Evolutionary conservation across 306 rosid genomes (phyloP).

Genomic region (Cicer chorassanicum): DNA sequence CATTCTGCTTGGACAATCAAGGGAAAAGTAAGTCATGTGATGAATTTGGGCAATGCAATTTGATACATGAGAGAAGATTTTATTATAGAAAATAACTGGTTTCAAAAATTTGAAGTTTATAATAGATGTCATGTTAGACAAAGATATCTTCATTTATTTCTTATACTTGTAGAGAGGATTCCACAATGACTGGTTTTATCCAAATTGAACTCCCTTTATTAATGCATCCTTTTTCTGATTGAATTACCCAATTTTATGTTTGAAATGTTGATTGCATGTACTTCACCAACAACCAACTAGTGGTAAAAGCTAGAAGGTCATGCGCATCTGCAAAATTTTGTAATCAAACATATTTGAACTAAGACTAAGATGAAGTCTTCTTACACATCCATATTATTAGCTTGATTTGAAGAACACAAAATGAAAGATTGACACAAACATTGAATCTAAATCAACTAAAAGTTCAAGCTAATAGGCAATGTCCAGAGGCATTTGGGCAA

Average conservation of each 20-base stretch:
- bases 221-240: neutral
- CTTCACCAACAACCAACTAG: conserved; percentile 23
- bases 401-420: neutral
- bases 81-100: neutral
- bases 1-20: conserved; percentile 52
- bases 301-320: conserved; percentile 12
- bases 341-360: conserved; percentile 14
- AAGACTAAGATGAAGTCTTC: conserved; percentile 17
- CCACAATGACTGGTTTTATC: neutral
- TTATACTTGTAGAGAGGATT: neutral
- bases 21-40: conserved; percentile 23
- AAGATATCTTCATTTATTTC: neutral
- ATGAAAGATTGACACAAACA: conserved; percentile 1
- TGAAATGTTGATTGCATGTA: conserved; percentile 2
- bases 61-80: neutral
- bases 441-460: conserved; percentile 13
- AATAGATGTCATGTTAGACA: conserved; percentile 1
- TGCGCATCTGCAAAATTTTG: neutral
- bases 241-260: neutral
- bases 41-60: conserved; percentile 38
- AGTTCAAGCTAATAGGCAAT: conserved; percentile 18
- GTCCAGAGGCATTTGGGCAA: too few relatives aligned
- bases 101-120: neutral
- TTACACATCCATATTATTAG: neutral
- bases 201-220: conserved; percentile 6